phyloP scores from a whole-genome alignment of 495 filamentous ascomycete species.

The Lepraria neglecta region DNA sequence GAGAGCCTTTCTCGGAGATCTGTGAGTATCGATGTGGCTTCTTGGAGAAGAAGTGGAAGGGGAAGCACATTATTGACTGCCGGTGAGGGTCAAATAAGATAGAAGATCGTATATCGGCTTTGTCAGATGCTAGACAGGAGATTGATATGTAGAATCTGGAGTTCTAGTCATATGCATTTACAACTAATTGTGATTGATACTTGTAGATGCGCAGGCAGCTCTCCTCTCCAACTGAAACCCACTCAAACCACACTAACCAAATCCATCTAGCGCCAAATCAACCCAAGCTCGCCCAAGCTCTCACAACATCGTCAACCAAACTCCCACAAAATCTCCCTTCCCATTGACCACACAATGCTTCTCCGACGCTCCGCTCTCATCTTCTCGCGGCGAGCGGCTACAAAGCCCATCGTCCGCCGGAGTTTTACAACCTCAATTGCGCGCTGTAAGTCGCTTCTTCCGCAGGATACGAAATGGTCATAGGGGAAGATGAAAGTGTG shows the following conservation, averaged over 20 bases:
- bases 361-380: constrained; percentile 72
- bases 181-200: no score
- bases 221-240: no score
- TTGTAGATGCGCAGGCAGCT: no score
- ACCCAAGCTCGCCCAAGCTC: neutral
- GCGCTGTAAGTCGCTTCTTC: constrained; percentile 41
- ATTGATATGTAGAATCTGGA: no score
- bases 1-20: no score
- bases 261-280: neutral
- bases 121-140: no score
- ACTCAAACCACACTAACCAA: neutral
- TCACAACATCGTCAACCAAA: neutral
- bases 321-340: neutral
- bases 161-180: no score
- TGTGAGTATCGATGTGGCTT: no score
- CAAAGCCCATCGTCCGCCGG: constrained; percentile 31
- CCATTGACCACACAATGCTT: constrained; percentile 51
- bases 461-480: constrained; percentile 21
- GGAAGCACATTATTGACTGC: no score
- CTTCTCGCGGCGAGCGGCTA: constrained; percentile 61
- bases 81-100: no score
- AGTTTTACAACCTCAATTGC: constrained; percentile 45
- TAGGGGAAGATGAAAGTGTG: constrained; percentile 26
- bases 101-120: no score
- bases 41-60: no score